phyloP scores from a whole-genome alignment of 140 eudicot genomes.

The Flaveria floridana region DNA sequence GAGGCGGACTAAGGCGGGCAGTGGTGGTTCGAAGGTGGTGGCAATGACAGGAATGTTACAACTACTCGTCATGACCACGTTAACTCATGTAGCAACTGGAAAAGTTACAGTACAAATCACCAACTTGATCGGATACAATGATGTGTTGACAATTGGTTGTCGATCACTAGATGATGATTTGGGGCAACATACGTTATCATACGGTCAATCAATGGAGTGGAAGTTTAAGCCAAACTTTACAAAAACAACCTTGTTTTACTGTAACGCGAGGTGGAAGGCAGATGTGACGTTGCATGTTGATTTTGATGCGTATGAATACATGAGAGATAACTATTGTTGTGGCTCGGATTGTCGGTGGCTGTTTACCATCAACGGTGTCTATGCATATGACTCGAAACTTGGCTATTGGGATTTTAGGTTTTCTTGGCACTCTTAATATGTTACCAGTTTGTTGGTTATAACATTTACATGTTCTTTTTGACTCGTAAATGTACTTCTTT shows the following conservation, averaged over 20 bases:
- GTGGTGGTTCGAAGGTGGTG: constrained; percentile 4
- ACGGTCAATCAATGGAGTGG: constrained; percentile 35
- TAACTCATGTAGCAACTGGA: constrained; percentile 20
- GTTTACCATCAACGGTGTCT: constrained; percentile 28
- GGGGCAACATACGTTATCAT: constrained; percentile 28
- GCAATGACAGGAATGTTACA: constrained; percentile 8
- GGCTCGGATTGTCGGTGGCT: constrained; percentile 38
- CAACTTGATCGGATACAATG: constrained; percentile 33
- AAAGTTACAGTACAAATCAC: constrained; percentile 26
- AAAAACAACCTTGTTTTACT: constrained; percentile 32
- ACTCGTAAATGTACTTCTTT: background rate
- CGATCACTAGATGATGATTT: constrained; percentile 38
- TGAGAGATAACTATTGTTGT: constrained; percentile 34
- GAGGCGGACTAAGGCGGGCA: constrained; percentile 4
- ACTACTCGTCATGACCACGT: constrained; percentile 13
- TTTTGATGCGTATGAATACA: constrained; percentile 35
- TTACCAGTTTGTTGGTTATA: background rate
- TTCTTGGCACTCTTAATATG: constrained; percentile 26
- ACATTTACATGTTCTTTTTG: background rate
- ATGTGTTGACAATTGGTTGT: constrained; percentile 24
- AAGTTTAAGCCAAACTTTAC: constrained; percentile 37
- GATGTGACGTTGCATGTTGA: constrained; percentile 22
- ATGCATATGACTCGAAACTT: constrained; percentile 27
- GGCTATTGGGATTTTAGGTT: constrained; percentile 35
- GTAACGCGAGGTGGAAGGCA: constrained; percentile 25